Evolutionary conservation across 148 eudicot genomes (phyloP).

Genomic region (Silene uniflora): DNA sequence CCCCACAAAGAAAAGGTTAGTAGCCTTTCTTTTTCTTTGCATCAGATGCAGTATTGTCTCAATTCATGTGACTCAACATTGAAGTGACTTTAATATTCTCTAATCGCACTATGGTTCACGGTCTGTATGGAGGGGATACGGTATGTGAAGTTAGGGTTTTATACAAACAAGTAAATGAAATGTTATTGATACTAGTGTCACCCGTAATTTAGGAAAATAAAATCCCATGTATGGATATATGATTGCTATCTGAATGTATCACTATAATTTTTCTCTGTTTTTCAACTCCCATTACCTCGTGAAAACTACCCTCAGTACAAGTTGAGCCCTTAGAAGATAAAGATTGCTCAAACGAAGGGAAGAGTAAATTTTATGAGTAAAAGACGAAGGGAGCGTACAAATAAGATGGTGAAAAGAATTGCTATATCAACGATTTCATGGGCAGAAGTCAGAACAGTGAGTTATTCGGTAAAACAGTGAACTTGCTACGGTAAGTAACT

Average conservation of each 20-base stretch:
- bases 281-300: neutral
- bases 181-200: neutral
- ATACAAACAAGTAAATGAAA: neutral
- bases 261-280: neutral
- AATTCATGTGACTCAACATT: neutral
- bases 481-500: neutral
- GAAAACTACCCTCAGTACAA: neutral
- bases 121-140: neutral
- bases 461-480: slow-evolving; percentile 15
- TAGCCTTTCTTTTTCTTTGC: neutral
- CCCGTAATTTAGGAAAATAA: too few species aligned
- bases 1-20: neutral
- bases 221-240: neutral
- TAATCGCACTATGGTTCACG: neutral
- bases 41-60: neutral
- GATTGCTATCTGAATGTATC: neutral
- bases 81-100: neutral
- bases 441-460: neutral
- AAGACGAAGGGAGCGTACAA: too few species aligned
- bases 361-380: too few species aligned
- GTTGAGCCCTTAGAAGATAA: neutral
- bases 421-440: neutral
- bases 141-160: neutral
- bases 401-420: too few species aligned
- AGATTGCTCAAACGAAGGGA: neutral